Conservation (phyloP, 805 yeast species). For the Sporopachydermia lactativora region DNA sequence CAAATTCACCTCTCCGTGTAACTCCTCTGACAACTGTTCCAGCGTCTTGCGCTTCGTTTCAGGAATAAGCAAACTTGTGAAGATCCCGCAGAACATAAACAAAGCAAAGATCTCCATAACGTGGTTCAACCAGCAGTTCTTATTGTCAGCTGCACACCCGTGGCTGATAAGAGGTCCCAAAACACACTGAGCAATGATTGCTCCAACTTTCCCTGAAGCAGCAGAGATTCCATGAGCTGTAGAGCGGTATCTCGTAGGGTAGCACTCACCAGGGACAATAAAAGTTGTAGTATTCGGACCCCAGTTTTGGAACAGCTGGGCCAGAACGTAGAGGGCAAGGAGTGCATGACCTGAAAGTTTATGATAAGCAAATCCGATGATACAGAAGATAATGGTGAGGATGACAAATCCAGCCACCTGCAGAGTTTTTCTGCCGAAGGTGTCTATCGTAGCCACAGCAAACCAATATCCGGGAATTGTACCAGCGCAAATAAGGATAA, state of each 20-base stretch:
- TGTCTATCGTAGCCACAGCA: conserved; percentile 67
- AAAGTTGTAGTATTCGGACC: conserved; percentile 93
- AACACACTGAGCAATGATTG: conserved; percentile 81
- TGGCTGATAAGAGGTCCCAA: conserved; percentile 75
- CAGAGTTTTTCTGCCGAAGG: conserved; percentile 71
- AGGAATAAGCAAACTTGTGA: conserved; percentile 55
- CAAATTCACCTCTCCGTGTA: conserved; percentile 62
- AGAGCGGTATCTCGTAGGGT: conserved; percentile 92
- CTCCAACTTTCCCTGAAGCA: conserved; percentile 85
- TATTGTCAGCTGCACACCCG: conserved; percentile 47
- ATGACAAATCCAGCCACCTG: conserved; percentile 65
- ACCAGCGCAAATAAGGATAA: conserved; percentile 90
- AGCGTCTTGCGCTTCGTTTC: conserved; percentile 88
- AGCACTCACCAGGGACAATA: conserved; percentile 81
- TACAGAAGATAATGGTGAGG: conserved; percentile 59
- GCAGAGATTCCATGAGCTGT: conserved; percentile 94
- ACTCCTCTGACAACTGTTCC: conserved; percentile 68
- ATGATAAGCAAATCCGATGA: conserved; percentile 75
- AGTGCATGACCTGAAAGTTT: conserved; percentile 51
- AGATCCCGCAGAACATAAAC: conserved; percentile 74
- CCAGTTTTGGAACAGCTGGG: conserved; percentile 81
- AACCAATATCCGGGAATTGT: conserved; percentile 90
- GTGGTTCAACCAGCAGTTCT: conserved; percentile 75
- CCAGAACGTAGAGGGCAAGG: conserved; percentile 63
- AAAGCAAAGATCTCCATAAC: conserved; percentile 90